A percentile compares a stretch with the other conserved stretches of the same genome.
Conservation (phyloP, 164 flowering plant species). For the Vitis amurensis region DNA sequence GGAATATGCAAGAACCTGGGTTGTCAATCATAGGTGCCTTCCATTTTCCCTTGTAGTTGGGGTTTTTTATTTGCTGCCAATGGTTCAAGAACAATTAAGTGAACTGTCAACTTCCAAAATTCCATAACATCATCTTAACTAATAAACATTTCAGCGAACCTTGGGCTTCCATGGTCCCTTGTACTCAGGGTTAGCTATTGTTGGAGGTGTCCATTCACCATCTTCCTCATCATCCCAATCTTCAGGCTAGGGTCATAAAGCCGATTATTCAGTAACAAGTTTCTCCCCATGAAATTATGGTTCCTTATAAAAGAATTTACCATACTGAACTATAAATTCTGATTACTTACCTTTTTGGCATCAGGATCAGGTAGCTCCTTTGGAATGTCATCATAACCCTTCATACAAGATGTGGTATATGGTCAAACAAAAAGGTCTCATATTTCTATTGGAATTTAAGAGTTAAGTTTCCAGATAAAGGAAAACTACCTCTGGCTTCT, state of each 20-base stretch:
- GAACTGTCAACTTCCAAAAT: not conserved
- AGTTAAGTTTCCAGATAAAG: too few relatives aligned
- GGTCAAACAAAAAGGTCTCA: too few relatives aligned
- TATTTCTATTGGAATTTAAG: too few relatives aligned
- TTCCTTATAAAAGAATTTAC: too few relatives aligned
- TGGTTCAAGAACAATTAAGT: not conserved
- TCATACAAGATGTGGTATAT: not conserved
- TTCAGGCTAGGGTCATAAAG: constrained; percentile 55
- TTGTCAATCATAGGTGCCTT: constrained; percentile 96
- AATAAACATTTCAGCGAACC: constrained; percentile 34
- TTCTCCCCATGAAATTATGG: too few relatives aligned
- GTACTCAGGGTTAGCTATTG: constrained; percentile 88
- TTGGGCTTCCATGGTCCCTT: constrained; percentile 91
- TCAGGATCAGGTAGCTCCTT: constrained; percentile 53
- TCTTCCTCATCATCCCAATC: constrained; percentile 99
- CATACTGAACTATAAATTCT: not conserved
- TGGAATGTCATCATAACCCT: constrained; percentile 64
- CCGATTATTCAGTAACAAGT: too few relatives aligned
- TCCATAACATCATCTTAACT: not conserved
- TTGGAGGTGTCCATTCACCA: constrained; percentile 97
- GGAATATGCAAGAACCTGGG: constrained; percentile 52
- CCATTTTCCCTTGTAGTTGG: constrained; percentile 95
- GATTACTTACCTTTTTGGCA: constrained; percentile 46
- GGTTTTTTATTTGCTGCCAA: constrained; percentile 90
- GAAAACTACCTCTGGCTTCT: constrained; percentile 75